phyloP scores from a whole-genome alignment of 139 green algal genomes.

The Chlamydomonas asymmetrica region DNA sequence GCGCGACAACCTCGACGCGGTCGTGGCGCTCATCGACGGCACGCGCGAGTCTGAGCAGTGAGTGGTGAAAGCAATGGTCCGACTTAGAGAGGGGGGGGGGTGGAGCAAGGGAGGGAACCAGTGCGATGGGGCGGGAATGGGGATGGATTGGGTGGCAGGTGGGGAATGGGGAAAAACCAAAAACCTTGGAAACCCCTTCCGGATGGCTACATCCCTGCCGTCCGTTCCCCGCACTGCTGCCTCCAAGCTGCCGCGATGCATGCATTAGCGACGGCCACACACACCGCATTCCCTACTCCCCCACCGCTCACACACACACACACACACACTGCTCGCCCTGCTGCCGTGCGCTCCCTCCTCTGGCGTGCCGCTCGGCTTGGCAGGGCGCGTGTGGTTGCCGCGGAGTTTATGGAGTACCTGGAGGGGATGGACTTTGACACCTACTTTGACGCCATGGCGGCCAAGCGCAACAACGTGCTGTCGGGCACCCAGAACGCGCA shows the following conservation, averaged over 20 bases:
- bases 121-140: background rate
- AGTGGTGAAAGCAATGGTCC: background rate
- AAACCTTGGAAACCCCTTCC: background rate
- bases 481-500: conserved; percentile 39
- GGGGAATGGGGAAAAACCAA: background rate
- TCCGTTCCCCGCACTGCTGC: no score
- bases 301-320: background rate
- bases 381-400: no score
- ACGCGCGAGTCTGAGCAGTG: conserved; percentile 14
- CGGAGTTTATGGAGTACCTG: conserved; percentile 26
- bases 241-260: background rate
- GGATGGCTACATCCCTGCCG: background rate
- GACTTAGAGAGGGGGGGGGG: no score
- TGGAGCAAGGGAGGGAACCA: background rate
- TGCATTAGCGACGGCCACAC: background rate
- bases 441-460: conserved; percentile 52
- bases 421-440: conserved; percentile 48
- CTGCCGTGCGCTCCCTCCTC: no score
- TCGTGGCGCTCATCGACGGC: conserved; percentile 13
- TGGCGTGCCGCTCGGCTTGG: background rate
- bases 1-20: conserved; percentile 34
- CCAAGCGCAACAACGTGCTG: conserved; percentile 11
- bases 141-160: background rate
- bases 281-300: background rate
- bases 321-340: background rate